Percentiles rank a stretch among this genome's conserved stretches.
Conservation (phyloP, 2,329 filamentous ascomycete species). For the Achaetomium macrosporum region DNA sequence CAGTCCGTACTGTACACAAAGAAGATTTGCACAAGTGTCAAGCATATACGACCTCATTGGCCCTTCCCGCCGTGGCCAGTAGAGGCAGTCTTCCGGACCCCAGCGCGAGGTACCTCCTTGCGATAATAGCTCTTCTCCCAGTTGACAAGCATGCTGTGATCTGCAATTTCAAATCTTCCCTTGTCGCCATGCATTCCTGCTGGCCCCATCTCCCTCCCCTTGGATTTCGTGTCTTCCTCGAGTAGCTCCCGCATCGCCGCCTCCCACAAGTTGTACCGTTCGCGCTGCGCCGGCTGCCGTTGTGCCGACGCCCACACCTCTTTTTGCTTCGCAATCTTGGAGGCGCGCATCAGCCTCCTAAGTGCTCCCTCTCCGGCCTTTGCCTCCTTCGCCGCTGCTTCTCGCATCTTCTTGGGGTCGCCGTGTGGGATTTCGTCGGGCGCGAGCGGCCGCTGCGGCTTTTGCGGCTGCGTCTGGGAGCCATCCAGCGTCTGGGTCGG, state of each 20-base stretch:
- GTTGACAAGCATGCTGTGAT: slow-evolving; percentile 61
- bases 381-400: slow-evolving; percentile 53
- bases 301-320: slow-evolving; percentile 54
- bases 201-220: slow-evolving; percentile 25
- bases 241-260: slow-evolving; percentile 53
- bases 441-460: slow-evolving; percentile 20
- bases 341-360: slow-evolving; percentile 52
- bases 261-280: slow-evolving; percentile 57
- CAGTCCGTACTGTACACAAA: neutral
- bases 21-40: neutral
- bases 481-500: slow-evolving; percentile 18
- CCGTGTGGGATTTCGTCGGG: slow-evolving; percentile 38
- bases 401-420: slow-evolving; percentile 53
- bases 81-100: slow-evolving; percentile 34
- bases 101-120: slow-evolving; percentile 46
- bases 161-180: slow-evolving; percentile 48
- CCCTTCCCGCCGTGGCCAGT: slow-evolving; percentile 23
- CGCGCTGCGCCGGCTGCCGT: slow-evolving; percentile 45
- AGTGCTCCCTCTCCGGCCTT: slow-evolving; percentile 59
- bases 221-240: slow-evolving; percentile 28
- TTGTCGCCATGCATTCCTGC: slow-evolving; percentile 29
- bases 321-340: slow-evolving; percentile 60
- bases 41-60: neutral
- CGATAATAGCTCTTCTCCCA: slow-evolving; percentile 48
- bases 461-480: slow-evolving; percentile 8